Base-by-base conservation (phyloP, 495 filamentous ascomycete genomes). In the Penicillium lividum region DNA sequence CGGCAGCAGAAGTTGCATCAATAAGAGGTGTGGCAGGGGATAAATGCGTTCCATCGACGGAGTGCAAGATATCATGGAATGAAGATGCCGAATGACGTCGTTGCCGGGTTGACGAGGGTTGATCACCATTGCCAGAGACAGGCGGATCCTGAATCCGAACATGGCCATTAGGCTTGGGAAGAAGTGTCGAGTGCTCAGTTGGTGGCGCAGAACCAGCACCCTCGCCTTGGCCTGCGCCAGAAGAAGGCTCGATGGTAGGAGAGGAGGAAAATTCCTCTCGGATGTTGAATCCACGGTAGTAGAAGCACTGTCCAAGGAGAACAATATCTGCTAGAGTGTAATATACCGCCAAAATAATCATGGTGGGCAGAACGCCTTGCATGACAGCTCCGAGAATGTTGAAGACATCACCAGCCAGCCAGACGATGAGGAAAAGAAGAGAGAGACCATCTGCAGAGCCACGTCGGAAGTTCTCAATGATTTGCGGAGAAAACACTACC, bases 401-500 rank as follows among this genome's bases (percentile, higher is more conserved):
- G 79, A 97, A 98, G 43, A 98, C 84, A 86, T 98, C 94, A 18
- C 94, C 94, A 5, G 86, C 79, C 5, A 96, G 80, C 94, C 94
- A 98, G 57, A 95, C 82, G 47, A 92, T 80, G 62, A 98, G 82
- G 73, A 98, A 98, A 29, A 89, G 82, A 51, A 98, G 82, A 0
- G 91, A 96, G 0, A 98, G 82, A 5, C 91, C 94, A 68, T 97
- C 90, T 45, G 93, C 91, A 33, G 90, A 94, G 60, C 84, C 76
- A 36, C 94, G 86, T 52, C 86, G 86, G 74, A 97, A 97, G 66
- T 97, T 97, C 68, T 96, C 92, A 63, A 97, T 83, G 62, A 98
- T 98, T 59, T 98, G 94, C 8, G 94, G 94, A 0, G 93, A 92
- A 78, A 96, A 98, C 38, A 98, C 94, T 29, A 97, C 92, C 18